phyloP scores from a whole-genome alignment of 768 basidiomycete species.

The Tylopilus sp. region DNA sequence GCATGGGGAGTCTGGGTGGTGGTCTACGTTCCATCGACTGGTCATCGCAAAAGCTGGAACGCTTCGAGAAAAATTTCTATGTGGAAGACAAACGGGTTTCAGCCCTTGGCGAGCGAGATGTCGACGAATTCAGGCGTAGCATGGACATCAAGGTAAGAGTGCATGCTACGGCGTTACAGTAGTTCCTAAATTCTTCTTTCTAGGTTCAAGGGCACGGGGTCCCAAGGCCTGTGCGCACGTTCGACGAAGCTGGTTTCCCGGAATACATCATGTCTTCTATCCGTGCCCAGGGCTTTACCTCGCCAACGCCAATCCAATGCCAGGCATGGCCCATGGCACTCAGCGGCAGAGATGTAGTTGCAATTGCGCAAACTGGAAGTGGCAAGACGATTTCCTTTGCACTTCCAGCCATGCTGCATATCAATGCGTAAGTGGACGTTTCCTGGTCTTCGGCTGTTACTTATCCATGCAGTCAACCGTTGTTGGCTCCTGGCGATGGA shows the following conservation, averaged over 20 bases:
- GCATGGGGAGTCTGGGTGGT: slow-evolving; percentile 78
- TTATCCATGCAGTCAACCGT: slow-evolving; percentile 65
- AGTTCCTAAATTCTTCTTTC: background rate
- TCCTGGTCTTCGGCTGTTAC: background rate
- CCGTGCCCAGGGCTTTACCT: slow-evolving; percentile 86
- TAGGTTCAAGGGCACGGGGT: slow-evolving; percentile 87
- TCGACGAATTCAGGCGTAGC: slow-evolving; percentile 76
- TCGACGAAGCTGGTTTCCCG: slow-evolving; percentile 95
- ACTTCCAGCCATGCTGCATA: slow-evolving; percentile 98
- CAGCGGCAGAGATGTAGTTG: slow-evolving; percentile 89
- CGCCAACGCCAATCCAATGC: slow-evolving; percentile 95
- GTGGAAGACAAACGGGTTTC: slow-evolving; percentile 85
- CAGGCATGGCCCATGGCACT: slow-evolving; percentile 99
- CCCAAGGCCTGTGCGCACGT: slow-evolving; percentile 85
- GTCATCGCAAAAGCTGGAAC: slow-evolving; percentile 65
- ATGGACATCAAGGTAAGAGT: slow-evolving; percentile 83
- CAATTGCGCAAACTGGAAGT: slow-evolving; percentile 97
- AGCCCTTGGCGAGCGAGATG: slow-evolving; percentile 74
- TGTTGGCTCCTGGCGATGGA: slow-evolving; percentile 91
- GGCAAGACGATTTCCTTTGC: slow-evolving; percentile 99
- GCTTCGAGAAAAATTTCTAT: slow-evolving; percentile 98
- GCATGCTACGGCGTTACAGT: background rate
- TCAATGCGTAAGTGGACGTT: slow-evolving; percentile 79
- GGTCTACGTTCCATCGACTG: slow-evolving; percentile 85
- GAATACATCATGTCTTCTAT: slow-evolving; percentile 95